Conservation (phyloP, 192 early-diverging fungal genomes). For the Coemansia asiatica region DNA sequence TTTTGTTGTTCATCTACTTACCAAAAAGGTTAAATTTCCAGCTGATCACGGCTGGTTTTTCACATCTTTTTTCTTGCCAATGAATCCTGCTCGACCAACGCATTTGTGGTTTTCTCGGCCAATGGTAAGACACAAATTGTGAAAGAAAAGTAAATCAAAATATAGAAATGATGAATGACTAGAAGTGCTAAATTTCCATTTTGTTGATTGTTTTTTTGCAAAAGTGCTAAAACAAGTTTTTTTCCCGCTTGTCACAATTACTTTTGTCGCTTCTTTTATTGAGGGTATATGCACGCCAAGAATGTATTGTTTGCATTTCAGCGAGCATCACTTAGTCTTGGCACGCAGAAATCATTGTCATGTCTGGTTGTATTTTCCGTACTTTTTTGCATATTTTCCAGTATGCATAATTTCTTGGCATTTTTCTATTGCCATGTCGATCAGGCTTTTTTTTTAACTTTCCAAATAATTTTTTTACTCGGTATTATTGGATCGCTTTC, state of each 20-base stretch:
- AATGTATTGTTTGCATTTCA: no score
- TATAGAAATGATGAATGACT: no score
- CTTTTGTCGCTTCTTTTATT: no score
- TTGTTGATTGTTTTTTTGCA: no score
- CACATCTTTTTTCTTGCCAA: background rate
- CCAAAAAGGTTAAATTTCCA: background rate
- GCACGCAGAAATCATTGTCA: no score
- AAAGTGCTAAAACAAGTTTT: no score
- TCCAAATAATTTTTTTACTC: background rate
- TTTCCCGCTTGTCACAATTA: no score
- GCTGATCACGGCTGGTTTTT: background rate
- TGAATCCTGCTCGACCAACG: slow-evolving; percentile 4
- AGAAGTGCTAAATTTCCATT: no score
- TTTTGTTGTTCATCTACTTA: no score
- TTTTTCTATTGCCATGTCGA: background rate
- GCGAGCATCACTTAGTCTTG: no score
- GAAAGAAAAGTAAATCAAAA: background rate
- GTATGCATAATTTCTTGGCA: slow-evolving; percentile 10
- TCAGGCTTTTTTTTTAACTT: background rate
- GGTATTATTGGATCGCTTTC: background rate
- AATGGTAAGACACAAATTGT: slow-evolving; percentile 8
- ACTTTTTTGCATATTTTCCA: background rate
- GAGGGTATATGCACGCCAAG: no score
- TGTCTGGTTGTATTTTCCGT: no score
- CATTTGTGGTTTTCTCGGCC: slow-evolving; percentile 9